A percentile compares a stretch with the other conserved stretches of the same genome.
Evolutionary conservation across 257 asterid species (phyloP).

Genomic region (Nicotiana otophora): DNA sequence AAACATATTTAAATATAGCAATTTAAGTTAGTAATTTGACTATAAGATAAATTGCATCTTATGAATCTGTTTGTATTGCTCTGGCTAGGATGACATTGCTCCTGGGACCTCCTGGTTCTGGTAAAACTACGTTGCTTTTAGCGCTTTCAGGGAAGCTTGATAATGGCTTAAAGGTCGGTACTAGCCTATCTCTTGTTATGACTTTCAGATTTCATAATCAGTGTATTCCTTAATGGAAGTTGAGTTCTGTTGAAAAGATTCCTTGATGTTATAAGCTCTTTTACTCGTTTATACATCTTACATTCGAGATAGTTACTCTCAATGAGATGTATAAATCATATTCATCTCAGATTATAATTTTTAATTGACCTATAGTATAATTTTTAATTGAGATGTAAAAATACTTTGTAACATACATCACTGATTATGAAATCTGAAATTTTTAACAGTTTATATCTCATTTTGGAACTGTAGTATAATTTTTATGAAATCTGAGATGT

Average conservation of each 20-base stretch:
- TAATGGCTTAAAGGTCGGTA: slow-evolving; percentile 55
- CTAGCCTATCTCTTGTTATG: neutral
- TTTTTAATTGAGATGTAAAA: no score
- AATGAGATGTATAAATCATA: neutral
- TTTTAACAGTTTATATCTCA: no score
- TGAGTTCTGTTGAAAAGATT: neutral
- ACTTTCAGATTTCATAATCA: neutral
- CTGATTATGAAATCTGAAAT: no score
- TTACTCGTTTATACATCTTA: neutral
- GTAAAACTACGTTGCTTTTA: slow-evolving; percentile 70
- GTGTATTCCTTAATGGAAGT: neutral
- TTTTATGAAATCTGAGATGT: no score
- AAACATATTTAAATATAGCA: neutral
- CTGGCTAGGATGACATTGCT: slow-evolving; percentile 78
- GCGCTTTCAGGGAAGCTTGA: slow-evolving; percentile 88
- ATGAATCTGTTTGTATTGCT: neutral
- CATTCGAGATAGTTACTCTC: neutral
- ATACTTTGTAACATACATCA: no score
- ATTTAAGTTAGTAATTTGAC: neutral
- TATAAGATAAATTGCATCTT: neutral
- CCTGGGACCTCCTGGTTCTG: slow-evolving; percentile 94
- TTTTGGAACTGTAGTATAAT: no score
- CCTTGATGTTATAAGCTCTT: neutral
- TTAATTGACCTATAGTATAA: neutral
- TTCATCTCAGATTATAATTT: neutral